Evolutionary conservation across 176 grass and related monocot species (phyloP).

Genomic region (Eremochloa ophiuroides): DNA sequence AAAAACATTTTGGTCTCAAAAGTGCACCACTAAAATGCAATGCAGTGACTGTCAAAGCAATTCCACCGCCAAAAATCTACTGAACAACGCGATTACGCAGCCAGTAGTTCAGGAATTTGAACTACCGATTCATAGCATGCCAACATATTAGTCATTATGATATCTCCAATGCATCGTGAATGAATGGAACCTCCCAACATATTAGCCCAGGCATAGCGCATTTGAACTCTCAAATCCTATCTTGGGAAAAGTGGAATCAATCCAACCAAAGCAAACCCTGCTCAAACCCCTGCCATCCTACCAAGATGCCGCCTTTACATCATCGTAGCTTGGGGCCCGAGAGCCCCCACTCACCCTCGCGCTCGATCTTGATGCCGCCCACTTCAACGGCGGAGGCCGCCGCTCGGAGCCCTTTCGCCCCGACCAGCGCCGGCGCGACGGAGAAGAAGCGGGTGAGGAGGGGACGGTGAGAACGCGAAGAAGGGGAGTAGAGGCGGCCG

Average conservation of each 20-base stretch:
- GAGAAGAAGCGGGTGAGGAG: background rate
- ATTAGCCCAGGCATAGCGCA: background rate
- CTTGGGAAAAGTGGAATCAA: background rate
- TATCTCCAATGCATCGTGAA: background rate
- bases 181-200: background rate
- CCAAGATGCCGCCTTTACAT: constrained; percentile 31
- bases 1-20: background rate
- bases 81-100: background rate
- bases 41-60: background rate
- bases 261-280: background rate
- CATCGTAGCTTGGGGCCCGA: no score
- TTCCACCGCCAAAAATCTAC: background rate
- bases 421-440: background rate
- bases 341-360: constrained; percentile 49
- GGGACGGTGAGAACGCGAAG: background rate
- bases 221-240: background rate
- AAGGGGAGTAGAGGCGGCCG: background rate
- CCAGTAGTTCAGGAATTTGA: background rate
- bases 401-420: constrained; percentile 22
- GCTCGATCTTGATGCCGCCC: constrained; percentile 77
- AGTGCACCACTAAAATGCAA: background rate
- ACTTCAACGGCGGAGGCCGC: constrained; percentile 55
- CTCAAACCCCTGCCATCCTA: background rate
- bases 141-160: background rate
- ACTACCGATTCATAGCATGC: background rate